These are phyloP conservation scores for Mollisia scopiformis DNA, from an alignment of 2,329 filamentous ascomycete species.

Conservation along the genomic window DNA sequence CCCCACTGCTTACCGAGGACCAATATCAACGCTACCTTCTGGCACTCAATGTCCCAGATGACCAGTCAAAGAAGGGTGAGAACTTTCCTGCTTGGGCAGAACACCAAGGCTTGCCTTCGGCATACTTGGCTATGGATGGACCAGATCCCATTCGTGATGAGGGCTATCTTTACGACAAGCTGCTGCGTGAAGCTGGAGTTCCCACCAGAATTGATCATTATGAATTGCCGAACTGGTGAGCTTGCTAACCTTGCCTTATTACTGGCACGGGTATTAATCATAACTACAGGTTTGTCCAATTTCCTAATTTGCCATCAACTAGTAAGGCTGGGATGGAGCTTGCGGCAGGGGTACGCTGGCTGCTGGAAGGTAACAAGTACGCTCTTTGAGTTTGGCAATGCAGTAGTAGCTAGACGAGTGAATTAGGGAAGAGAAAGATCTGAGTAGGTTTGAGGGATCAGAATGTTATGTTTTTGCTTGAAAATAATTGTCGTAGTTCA, in stretches of 20 bases:
- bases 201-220: constrained; percentile 1
- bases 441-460: no score
- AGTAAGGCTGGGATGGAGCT: not conserved
- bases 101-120: constrained; percentile 22
- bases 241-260: no score
- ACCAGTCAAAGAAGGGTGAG: not conserved
- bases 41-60: no score
- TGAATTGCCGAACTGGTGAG: not conserved
- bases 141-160: constrained; percentile 35
- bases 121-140: constrained; percentile 33
- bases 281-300: constrained; percentile 5
- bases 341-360: not conserved
- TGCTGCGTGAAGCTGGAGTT: not conserved
- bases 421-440: no score
- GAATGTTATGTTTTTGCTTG: no score
- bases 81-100: constrained; percentile 1
- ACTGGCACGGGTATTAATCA: no score
- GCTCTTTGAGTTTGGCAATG: no score
- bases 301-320: not conserved
- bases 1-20: no score
- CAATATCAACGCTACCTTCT: no score
- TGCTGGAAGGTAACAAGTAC: not conserved
- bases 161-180: constrained; percentile 11
- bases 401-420: no score
- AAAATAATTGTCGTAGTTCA: no score